phyloP scores from a whole-genome alignment of 768 basidiomycete genomes.

The Collybia mongolica region DNA sequence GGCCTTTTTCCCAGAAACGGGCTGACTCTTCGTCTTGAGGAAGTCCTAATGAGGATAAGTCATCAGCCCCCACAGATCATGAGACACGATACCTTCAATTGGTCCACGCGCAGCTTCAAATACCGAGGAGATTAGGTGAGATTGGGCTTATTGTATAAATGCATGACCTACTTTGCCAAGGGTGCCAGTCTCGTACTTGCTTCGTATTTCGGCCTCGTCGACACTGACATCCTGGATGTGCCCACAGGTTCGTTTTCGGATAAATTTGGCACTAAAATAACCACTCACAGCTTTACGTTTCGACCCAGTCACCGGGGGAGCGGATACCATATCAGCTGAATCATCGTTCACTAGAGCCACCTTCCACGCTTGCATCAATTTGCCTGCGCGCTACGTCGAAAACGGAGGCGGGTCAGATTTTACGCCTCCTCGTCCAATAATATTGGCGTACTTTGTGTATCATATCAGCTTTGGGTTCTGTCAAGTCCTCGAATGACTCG shows the following conservation, averaged over 20 bases:
- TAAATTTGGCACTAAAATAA: slow-evolving; percentile 2
- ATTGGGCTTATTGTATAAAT: neutral
- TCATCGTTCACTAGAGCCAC: slow-evolving; percentile 57
- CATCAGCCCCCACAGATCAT: slow-evolving; percentile 1
- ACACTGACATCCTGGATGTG: slow-evolving; percentile 55
- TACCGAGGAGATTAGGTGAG: slow-evolving; percentile 11
- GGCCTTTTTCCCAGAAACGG: slow-evolving; percentile 68
- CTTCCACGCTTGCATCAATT: slow-evolving; percentile 71
- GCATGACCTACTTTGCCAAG: slow-evolving; percentile 60
- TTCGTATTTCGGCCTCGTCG: slow-evolving; percentile 73
- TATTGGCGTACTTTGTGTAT: slow-evolving; percentile 67
- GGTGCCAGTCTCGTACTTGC: slow-evolving; percentile 55
- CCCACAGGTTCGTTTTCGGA: neutral
- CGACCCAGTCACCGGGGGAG: slow-evolving; percentile 37
- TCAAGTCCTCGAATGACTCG: slow-evolving; percentile 77
- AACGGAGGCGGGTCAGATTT: slow-evolving; percentile 6
- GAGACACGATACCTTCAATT: slow-evolving; percentile 57
- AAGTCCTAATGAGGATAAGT: slow-evolving; percentile 51
- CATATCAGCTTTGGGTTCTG: slow-evolving; percentile 69
- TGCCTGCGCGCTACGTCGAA: slow-evolving; percentile 59
- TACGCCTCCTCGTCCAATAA: slow-evolving; percentile 31
- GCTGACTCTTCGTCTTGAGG: slow-evolving; percentile 61
- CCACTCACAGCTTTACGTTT: slow-evolving; percentile 74
- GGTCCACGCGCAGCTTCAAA: slow-evolving; percentile 68
- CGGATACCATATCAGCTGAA: slow-evolving; percentile 52